Evolutionary conservation across 352 stramenopile species (phyloP), one percentile per base, ranked within the genome.

Genomic region (Pythium diclinum): DNA sequence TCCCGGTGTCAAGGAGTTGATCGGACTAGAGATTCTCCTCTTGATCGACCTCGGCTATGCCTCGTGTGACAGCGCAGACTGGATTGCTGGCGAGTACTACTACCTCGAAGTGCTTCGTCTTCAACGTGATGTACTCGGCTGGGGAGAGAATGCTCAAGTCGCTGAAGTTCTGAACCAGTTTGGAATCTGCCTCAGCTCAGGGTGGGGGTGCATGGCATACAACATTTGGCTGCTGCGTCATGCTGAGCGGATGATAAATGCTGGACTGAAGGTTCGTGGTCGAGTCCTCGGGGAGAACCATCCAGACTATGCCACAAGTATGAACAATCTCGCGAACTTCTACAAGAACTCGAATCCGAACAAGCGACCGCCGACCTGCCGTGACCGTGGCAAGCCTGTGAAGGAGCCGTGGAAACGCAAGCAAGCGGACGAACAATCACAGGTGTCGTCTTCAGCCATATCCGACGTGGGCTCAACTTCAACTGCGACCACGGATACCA

Each of bases 281-380:
- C 81, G 83, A 4, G 85, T 93, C 16, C 67, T 91, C 14, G 83
- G 83, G 23, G 82, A 88, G 46, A 79, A 75, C n/a, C 82, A 93
- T 38, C 79, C 83, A 0, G 85, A 93, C 56, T 93, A 88, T 56
- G 85, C 85, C 8, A 91, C 85, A 17, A 91, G 82, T 60, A 52
- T 93, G 40, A 93, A 93, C 66, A 93, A 93, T 59, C 67, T 93
- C n/a, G 85, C 79, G 32, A 93, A 93, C 48, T 93, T 93, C 47
- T 93, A 93, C 73, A 89, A 89, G 59, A 84, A 87, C 53, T 88
- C 66, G 19, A 69, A 69, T 33, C 47, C 72, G 42, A 67, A 62
- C 40, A 67, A 68, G 58, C 46, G 32, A 58, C 30, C 38, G 14
- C 30, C 46, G 3, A 13, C 51, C 9, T 62, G 48, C 2, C 17